Base-by-base conservation (phyloP, 495 filamentous ascomycete species). In the Neurospora hispaniola region DNA sequence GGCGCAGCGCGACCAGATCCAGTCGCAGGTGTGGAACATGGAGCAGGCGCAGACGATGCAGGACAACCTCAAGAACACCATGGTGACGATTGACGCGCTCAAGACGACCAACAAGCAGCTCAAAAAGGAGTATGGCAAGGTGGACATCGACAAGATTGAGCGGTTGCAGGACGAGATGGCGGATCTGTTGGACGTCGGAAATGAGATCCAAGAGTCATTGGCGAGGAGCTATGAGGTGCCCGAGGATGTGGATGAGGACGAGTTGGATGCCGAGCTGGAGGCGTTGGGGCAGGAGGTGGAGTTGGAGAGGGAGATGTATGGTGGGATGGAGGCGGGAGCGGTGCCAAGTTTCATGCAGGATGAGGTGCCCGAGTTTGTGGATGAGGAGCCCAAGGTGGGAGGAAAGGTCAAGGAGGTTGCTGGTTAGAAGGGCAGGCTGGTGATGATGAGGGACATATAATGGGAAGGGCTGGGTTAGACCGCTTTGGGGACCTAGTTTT, bases 31-130 rank as follows among this genome's bases (percentile, higher is more conserved):
- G 14, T 98, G 96, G 96, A 99, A 98, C 84, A 98, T 99, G 94
- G 94, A 98, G 81, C 96, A 98, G 80, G 96, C 96, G 7, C 92
- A 93, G 81, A 97, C 96, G 87, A 98, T 99, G 96, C 94, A 96
- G 83, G 96, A 98, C 82, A 98, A 99, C 77, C 89, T 99, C 42
- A 96, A 97, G 80, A 98, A 98, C 81, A 94, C 96, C 71, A 97
- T 98, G 94, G 96, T 94, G 27, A 98, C 96, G 0, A 94, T 98
- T 18, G 96, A 98, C 80, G 96, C 94, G 23, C 94, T 98, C 89
- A 96, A 98, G 85, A 91, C 89, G 1, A 98, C 96, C 38, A 97
- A 96, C 77, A 98, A 98, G 85, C 90, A 92, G 71, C 85, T 99
- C 72, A 89, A 89, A 77, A 94, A 97, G 81, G 96, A 99, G 84